Conservation (phyloP, 257 asterid genomes). For the Asclepias syriaca region DNA sequence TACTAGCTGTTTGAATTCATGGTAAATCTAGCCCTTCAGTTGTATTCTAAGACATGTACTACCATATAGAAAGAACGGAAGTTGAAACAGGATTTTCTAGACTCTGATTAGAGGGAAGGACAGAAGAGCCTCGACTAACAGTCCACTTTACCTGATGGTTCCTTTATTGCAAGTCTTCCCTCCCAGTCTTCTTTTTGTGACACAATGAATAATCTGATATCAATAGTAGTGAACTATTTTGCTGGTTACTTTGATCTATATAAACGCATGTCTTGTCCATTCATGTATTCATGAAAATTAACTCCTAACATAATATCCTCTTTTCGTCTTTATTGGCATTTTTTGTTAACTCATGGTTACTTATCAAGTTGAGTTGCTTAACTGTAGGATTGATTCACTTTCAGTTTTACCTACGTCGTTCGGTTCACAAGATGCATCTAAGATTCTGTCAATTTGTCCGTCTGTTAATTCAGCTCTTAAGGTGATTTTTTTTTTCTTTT, state of each 20-base stretch:
- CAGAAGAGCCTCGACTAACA: background rate
- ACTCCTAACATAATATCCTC: background rate
- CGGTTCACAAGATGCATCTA: conserved; percentile 75
- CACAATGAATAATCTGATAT: background rate
- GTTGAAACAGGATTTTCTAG: background rate
- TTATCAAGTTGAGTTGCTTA: conserved; percentile 6
- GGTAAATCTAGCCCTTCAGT: no score
- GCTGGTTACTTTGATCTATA: background rate
- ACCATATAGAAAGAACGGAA: background rate
- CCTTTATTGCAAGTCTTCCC: background rate
- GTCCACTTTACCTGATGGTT: background rate
- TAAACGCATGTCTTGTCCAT: background rate
- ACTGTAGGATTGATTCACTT: conserved; percentile 84
- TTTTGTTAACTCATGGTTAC: background rate
- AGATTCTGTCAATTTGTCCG: conserved; percentile 74
- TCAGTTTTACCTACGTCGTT: conserved; percentile 80
- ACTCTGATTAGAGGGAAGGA: background rate
- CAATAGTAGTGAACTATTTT: background rate
- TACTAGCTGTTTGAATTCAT: background rate
- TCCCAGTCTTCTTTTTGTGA: background rate
- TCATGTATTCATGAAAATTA: background rate
- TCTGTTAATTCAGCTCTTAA: conserved; percentile 73
- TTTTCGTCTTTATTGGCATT: background rate
- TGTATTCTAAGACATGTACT: background rate
- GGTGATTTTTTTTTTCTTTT: conserved; percentile 34